phyloP scores from a whole-genome alignment of 768 basidiomycete species.

The Udeniomyces megalosporus region DNA sequence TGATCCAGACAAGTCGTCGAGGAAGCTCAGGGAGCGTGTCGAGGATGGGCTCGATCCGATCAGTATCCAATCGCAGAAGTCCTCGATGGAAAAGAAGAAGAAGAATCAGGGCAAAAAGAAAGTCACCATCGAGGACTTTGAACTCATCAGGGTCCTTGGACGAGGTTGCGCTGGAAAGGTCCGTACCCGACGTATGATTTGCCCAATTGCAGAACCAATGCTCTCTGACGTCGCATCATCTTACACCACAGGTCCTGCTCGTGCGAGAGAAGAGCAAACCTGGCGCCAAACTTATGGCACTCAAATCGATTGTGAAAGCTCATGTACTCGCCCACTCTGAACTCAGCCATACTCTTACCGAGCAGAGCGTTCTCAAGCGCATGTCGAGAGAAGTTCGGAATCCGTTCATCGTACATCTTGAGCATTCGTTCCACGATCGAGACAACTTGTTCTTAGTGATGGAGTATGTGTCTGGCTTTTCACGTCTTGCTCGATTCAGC shows the following conservation, averaged over 20 bases:
- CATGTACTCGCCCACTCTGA: slow-evolving; percentile 86
- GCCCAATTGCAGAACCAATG: neutral
- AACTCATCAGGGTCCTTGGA: slow-evolving; percentile 90
- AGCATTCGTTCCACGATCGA: slow-evolving; percentile 96
- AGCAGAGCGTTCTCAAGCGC: slow-evolving; percentile 83
- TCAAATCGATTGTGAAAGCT: neutral
- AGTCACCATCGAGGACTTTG: slow-evolving; percentile 77
- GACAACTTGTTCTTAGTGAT: slow-evolving; percentile 52
- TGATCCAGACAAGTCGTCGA: slow-evolving; percentile 47
- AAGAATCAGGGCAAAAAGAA: slow-evolving; percentile 36
- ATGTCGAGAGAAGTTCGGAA: slow-evolving; percentile 58
- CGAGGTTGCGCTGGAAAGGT: slow-evolving; percentile 98
- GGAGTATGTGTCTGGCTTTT: slow-evolving; percentile 18
- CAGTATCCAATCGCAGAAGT: neutral
- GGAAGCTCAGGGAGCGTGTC: neutral
- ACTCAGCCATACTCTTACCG: slow-evolving; percentile 85
- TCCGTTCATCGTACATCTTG: slow-evolving; percentile 87
- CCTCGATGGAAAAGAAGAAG: slow-evolving; percentile 44
- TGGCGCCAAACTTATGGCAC: neutral
- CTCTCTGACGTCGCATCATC: neutral
- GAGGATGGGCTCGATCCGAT: slow-evolving; percentile 16
- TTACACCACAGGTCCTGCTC: slow-evolving; percentile 38
- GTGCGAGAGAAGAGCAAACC: slow-evolving; percentile 54
- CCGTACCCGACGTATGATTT: slow-evolving; percentile 4
- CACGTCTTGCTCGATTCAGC: neutral